These are phyloP conservation scores for Panicum virgatum DNA, from an alignment of 202 grass and related monocot genomes.

Conservation along the genomic window DNA sequence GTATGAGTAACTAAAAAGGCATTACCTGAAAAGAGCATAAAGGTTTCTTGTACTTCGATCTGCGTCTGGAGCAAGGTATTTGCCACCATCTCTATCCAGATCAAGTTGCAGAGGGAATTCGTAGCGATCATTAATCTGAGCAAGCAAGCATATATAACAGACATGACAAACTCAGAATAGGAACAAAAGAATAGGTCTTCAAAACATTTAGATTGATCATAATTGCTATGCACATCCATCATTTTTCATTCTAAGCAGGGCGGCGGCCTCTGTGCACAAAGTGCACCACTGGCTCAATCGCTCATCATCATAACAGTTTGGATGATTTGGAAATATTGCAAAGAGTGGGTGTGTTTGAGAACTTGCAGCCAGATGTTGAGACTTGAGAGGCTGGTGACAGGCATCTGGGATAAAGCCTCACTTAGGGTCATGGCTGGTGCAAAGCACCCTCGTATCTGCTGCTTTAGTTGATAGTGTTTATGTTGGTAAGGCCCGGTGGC, in stretches of 20 bases:
- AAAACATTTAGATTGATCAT: constrained; percentile 20
- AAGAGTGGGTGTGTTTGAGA: not conserved
- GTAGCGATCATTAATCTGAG: constrained; percentile 88
- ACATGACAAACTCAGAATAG: constrained; percentile 25
- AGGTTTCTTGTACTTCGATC: constrained; percentile 82
- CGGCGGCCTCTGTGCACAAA: not conserved
- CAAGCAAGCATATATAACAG: constrained; percentile 28
- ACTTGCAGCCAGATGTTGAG: not conserved
- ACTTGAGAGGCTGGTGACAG: not conserved
- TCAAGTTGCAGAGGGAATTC: constrained; percentile 90
- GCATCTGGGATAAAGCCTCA: not conserved
- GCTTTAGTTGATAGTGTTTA: not conserved
- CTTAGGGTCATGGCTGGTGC: not conserved
- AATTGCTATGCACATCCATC: constrained; percentile 2
- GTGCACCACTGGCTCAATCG: not conserved
- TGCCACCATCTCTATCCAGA: constrained; percentile 83
- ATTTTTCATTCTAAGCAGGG: not conserved
- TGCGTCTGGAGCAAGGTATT: constrained; percentile 86
- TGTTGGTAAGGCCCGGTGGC: not conserved
- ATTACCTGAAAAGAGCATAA: constrained; percentile 88
- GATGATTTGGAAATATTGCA: not conserved
- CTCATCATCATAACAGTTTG: not conserved
- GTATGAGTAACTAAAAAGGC: not conserved
- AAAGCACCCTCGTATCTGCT: not conserved
- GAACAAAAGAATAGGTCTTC: constrained; percentile 17